Base-by-base conservation (phyloP, 768 basidiomycete genomes). In the Tubosaeta sp. region DNA sequence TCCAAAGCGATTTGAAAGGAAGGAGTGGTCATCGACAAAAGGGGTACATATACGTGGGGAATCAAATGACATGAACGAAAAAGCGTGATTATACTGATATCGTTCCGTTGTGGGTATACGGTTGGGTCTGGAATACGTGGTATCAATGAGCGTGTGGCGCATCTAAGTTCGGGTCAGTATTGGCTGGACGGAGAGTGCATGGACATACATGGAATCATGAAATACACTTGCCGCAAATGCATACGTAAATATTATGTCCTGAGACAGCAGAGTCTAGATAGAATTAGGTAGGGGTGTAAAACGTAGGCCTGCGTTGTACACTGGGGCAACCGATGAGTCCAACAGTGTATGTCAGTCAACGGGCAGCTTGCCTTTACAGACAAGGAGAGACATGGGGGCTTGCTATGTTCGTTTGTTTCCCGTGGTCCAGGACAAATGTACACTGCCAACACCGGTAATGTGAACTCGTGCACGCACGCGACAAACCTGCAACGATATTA, bases 381-480 rank as follows among this genome's bases (percentile, higher is more conserved):
- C 37, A 53, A 35, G 54, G 44, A 48, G 48, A 43, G 48, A 43
- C 8, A 49, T 38, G 14, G 13, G 27, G 39, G 25, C 31, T 52
- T 50, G 46, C 19, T 65, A 69, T 48, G 59, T 69, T 51, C 71
- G 73, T 54, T 65, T 72, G 60, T 77, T 77, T 52, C 85, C 84
- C 11, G 79, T 74, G 52, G 72, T 79, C 87, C 88, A 90, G 33
- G 88, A 90, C 50, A 91, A 72, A 58, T 83, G 77, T 31, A 90
- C 88, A 65, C 86, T 88, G 55, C 88, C 88, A 9, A 86, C 88
- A 43, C 86, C 85, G 35, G 77, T 69, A 52, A 91, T 90, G 60
- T 78, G 74, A 2, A 91, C 88, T 63, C 79, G 80, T 46, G 88
- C 88, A 57, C 86, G 83, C 52, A 91, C 68, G 37, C 88, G 86